Base-by-base conservation (phyloP, 495 filamentous ascomycete species). In the Tuber melanosporum region DNA sequence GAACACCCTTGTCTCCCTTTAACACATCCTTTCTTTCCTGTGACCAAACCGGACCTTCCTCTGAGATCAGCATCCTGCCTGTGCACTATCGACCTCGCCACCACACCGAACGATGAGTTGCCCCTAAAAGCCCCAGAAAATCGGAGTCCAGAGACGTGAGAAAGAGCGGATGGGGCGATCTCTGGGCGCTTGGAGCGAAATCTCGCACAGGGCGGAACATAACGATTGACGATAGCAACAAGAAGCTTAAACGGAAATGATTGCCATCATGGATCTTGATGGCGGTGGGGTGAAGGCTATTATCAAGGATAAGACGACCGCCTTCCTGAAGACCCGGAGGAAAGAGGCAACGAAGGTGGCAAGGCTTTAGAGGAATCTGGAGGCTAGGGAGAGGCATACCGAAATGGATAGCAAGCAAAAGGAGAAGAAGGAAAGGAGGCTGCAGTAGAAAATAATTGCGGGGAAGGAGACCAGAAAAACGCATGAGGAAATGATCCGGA, bases 111-210 rank as follows among this genome's bases (percentile, higher is more conserved):
- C 93, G 95, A 66, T 99, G 95, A 95, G 93, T 91, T 0, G 90
- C 98, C 0, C 92, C 95, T 2, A 91, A 90, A 74, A 93, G 91
- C 62, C 97, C 90, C 84, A 91, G 91, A 77, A 91, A 88, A 75
- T 88, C 91, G 79, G 93, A 93, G 3, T 98, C 92, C 86, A 91
- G 91, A 70, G 95, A 98, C 83, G 95, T 95, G 41, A 90, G 95
- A 75, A 99, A 98, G 84, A 88, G 91, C 0, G 84, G 84, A 62
- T 98, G 95, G 95, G 95, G 95, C 69, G 95, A 99, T 84, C 85
- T 98, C 26, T 99, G 95, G 95, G 94, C 94, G 9, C 86, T 99
- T 6, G 95, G 95, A 1, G 94, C 94, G 9, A 99, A 98, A 88
- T 95, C 93, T 0, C 87, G 93, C 66, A 88, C 91, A 1, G 77